phyloP scores from a whole-genome alignment of 352 stramenopile genomes.

The Phytophthora meadii region DNA sequence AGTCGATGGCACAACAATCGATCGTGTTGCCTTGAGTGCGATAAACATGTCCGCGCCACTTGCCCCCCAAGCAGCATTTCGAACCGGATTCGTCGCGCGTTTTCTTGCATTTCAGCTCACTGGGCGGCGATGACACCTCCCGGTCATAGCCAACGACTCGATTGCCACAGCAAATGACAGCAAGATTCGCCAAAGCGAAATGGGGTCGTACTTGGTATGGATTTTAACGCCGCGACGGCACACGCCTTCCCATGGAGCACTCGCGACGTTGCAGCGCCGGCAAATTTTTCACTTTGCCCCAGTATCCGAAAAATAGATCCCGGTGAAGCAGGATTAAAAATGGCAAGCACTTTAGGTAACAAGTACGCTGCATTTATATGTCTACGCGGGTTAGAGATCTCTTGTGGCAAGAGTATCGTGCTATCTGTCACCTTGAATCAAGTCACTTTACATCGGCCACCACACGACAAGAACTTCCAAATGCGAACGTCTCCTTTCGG shows the following conservation, averaged over 20 bases:
- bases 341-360: too few relatives aligned
- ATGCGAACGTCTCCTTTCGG: not conserved
- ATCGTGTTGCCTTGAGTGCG: slow-evolving; percentile 2
- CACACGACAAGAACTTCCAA: too few relatives aligned
- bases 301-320: not conserved
- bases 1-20: slow-evolving; percentile 1
- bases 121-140: slow-evolving; percentile 9
- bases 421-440: too few relatives aligned
- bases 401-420: too few relatives aligned
- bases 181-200: not conserved
- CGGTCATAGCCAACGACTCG: slow-evolving; percentile 6
- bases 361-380: too few relatives aligned
- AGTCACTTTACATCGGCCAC: too few relatives aligned
- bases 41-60: slow-evolving; percentile 16
- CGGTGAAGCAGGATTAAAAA: too few relatives aligned
- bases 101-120: slow-evolving; percentile 21
- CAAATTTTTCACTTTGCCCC: slow-evolving; percentile 2
- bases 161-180: not conserved
- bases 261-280: not conserved
- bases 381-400: too few relatives aligned
- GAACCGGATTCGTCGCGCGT: slow-evolving; percentile 9
- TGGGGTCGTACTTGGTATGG: too few relatives aligned
- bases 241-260: not conserved
- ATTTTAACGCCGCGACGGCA: too few relatives aligned
- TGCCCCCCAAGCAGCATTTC: slow-evolving; percentile 17